Conservation (phyloP, 2,329 filamentous ascomycete genomes). For the Colletotrichum sp. region DNA sequence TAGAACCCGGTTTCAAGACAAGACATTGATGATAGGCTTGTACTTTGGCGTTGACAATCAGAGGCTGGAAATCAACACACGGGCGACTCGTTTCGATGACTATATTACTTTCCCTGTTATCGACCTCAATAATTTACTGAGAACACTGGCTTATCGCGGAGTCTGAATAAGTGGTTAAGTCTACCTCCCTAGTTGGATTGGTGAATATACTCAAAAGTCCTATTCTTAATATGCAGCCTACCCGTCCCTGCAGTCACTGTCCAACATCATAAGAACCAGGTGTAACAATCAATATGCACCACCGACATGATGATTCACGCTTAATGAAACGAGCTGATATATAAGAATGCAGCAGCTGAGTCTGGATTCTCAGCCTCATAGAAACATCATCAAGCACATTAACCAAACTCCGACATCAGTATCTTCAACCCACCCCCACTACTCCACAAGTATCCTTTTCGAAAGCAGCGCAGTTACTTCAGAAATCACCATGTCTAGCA, state of each 20-base stretch:
- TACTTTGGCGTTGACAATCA: not conserved
- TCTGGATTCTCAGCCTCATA: not conserved
- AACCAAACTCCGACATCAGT: not conserved
- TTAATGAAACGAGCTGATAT: not conserved
- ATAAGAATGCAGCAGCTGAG: not conserved
- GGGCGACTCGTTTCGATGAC: rapidly evolving
- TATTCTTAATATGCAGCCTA: not conserved
- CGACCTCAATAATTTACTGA: rapidly evolving
- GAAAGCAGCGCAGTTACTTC: not conserved
- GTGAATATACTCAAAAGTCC: not conserved
- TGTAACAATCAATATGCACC: not conserved
- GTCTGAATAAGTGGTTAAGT: not conserved
- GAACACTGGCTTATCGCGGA: rapidly evolving
- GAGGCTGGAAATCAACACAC: not conserved
- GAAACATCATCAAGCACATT: not conserved
- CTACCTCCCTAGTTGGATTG: rapidly evolving
- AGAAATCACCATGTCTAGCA: not conserved
- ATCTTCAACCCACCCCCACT: not conserved
- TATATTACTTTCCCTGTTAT: rapidly evolving
- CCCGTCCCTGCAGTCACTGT: not conserved
- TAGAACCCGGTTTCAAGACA: not conserved
- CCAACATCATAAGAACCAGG: not conserved
- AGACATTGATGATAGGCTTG: not conserved
- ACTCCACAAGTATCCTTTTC: not conserved
- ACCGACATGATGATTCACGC: not conserved